Conservation (phyloP, 2,329 filamentous ascomycete genomes). For the Alternaria hordeiaustralica region DNA sequence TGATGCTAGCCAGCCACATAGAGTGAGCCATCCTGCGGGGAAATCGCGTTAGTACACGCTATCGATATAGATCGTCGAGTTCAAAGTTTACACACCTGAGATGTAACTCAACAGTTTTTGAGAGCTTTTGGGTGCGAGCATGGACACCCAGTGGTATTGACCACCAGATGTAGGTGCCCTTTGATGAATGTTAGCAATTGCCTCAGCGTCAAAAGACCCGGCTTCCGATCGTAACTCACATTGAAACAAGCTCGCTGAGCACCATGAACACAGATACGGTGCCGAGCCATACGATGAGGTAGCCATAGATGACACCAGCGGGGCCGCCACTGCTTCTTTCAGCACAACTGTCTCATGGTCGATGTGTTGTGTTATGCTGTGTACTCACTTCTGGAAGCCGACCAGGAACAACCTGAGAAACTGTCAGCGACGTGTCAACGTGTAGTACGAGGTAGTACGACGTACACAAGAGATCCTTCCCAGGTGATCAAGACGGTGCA, state of each 20-base stretch:
- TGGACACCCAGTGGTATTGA: constrained; percentile 47
- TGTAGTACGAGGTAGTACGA: not conserved
- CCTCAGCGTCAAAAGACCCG: not conserved
- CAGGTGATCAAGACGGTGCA: constrained; percentile 40
- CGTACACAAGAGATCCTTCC: constrained; percentile 36
- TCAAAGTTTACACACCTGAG: constrained; percentile 28
- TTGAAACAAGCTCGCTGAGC: constrained; percentile 43
- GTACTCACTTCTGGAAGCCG: constrained; percentile 27
- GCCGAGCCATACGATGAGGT: constrained; percentile 37
- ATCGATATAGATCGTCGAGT: not conserved
- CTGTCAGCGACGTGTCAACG: constrained; percentile 9
- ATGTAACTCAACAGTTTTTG: constrained; percentile 53
- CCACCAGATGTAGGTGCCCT: constrained; percentile 42
- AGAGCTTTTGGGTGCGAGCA: constrained; percentile 48
- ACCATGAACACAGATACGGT: constrained; percentile 36
- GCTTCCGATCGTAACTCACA: constrained; percentile 20
- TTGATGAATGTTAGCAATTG: not conserved
- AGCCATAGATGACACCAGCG: constrained; percentile 41
- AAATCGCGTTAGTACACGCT: not conserved
- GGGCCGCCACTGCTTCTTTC: constrained; percentile 32
- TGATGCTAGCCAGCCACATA: constrained; percentile 49
- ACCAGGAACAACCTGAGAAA: constrained; percentile 22
- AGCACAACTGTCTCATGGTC: not conserved
- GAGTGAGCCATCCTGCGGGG: constrained; percentile 50
- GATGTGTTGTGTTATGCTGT: not conserved